These are phyloP conservation scores for Xylaria venustula DNA, from an alignment of 495 filamentous ascomycete species.

Conservation along the genomic window DNA sequence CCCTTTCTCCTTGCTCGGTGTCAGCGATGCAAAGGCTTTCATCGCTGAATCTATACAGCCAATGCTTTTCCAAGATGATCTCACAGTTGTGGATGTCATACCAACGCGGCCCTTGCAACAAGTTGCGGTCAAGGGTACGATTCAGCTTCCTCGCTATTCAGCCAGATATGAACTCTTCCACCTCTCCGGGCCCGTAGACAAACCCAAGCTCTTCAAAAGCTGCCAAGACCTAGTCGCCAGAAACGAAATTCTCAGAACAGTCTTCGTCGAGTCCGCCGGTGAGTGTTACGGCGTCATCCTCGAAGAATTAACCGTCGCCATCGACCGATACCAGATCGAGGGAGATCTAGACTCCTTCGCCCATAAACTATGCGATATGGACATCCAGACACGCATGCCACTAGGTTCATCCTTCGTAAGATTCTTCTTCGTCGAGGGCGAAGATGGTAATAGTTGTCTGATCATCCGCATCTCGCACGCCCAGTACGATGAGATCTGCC, in stretches of 20 bases:
- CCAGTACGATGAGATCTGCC: conserved; percentile 71
- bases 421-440: conserved; percentile 57
- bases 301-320: conserved; percentile 50
- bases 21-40: conserved; percentile 29
- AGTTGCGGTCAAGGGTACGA: conserved; percentile 59
- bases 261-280: conserved; percentile 60
- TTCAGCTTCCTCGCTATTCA: conserved; percentile 49
- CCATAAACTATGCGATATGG: conserved; percentile 46
- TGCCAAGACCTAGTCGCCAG: conserved; percentile 48
- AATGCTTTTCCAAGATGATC: conserved; percentile 42
- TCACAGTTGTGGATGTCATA: conserved; percentile 52
- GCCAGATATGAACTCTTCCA: conserved; percentile 42
- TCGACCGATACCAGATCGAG: conserved; percentile 55
- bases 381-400: conserved; percentile 48
- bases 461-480: conserved; percentile 69
- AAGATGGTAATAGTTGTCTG: conserved; percentile 53
- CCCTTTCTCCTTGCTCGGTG: conserved; percentile 31
- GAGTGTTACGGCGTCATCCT: conserved; percentile 63
- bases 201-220: conserved; percentile 25
- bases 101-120: conserved; percentile 66
- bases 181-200: conserved; percentile 29
- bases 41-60: conserved; percentile 31
- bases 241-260: conserved; percentile 68
- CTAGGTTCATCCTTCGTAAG: conserved; percentile 65
- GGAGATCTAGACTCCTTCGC: conserved; percentile 52